A percentile compares a stretch with the other conserved stretches of the same genome.
Evolutionary conservation across 192 early-diverging fungal species (phyloP).

Genomic region (Helicostylum pulchrum): DNA sequence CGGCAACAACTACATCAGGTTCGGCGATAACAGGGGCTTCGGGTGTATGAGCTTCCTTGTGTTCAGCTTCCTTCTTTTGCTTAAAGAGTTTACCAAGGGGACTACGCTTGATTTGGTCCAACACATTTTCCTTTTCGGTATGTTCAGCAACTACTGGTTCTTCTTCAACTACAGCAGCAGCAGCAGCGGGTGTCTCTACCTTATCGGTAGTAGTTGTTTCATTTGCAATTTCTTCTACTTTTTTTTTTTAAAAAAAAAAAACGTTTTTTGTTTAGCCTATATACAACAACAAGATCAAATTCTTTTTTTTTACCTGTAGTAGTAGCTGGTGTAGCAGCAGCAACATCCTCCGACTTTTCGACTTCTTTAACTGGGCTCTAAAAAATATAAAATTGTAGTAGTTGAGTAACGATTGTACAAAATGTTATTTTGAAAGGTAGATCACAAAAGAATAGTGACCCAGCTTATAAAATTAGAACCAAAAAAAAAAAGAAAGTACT

Average conservation of each 20-base stretch:
- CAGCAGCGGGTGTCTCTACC: neutral
- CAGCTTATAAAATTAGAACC: no score
- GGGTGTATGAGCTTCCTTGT: neutral
- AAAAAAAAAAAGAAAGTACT: conserved; percentile 6
- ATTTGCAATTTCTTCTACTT: neutral
- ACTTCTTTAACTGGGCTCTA: conserved; percentile 16
- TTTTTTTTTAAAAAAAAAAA: neutral
- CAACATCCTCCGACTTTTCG: conserved; percentile 2
- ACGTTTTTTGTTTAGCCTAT: no score
- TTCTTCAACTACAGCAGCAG: conserved; percentile 2
- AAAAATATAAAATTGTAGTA: neutral
- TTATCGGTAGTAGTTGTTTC: neutral
- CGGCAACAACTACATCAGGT: conserved; percentile 3
- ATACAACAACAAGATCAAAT: neutral
- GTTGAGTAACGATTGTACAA: conserved; percentile 11
- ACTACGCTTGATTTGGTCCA: conserved; percentile 26
- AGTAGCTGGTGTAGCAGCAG: neutral
- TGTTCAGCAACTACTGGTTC: conserved; percentile 12
- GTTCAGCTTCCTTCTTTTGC: conserved; percentile 15
- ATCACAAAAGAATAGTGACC: conserved; percentile 5
- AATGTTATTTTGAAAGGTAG: conserved; percentile 8
- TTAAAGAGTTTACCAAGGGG: conserved; percentile 24
- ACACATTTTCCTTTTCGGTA: conserved; percentile 15
- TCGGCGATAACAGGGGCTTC: neutral
- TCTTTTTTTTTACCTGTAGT: neutral